Conservation (phyloP, 2,329 filamentous ascomycete genomes). For the Paecilomyces fulvus region DNA sequence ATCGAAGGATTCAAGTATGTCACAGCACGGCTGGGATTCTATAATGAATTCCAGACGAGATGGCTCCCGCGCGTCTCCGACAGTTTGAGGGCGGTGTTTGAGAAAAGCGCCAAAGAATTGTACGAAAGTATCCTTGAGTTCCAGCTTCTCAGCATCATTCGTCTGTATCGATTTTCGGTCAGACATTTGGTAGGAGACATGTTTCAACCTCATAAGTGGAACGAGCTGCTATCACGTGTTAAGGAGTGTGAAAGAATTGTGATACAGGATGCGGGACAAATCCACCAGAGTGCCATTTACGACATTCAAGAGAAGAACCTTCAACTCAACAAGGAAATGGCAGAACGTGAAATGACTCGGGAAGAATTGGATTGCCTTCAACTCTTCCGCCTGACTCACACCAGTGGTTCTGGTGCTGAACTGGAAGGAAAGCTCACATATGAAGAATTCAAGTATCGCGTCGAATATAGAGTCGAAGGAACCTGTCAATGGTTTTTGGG, state of each 20-base stretch:
- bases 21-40: neutral
- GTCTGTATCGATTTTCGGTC: neutral
- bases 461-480: conserved; percentile 26
- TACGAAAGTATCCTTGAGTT: neutral
- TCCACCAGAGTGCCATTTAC: neutral
- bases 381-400: conserved; percentile 3
- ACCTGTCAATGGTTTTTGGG: conserved; percentile 14
- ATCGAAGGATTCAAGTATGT: neutral
- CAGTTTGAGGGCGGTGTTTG: neutral
- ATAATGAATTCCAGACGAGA: neutral
- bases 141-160: neutral
- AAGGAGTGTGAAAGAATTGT: neutral
- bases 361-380: conserved; percentile 4
- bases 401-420: neutral
- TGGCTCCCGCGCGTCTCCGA: neutral
- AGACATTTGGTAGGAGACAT: neutral
- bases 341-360: neutral
- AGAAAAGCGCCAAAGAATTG: neutral
- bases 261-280: neutral
- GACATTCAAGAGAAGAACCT: neutral
- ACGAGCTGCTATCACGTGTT: neutral
- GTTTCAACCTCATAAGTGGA: neutral
- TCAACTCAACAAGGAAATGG: neutral
- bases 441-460: conserved; percentile 7
- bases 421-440: neutral